Base-by-base conservation (phyloP, 2,329 filamentous ascomycete species). In the Ceratocystis cacaofunesta region DNA sequence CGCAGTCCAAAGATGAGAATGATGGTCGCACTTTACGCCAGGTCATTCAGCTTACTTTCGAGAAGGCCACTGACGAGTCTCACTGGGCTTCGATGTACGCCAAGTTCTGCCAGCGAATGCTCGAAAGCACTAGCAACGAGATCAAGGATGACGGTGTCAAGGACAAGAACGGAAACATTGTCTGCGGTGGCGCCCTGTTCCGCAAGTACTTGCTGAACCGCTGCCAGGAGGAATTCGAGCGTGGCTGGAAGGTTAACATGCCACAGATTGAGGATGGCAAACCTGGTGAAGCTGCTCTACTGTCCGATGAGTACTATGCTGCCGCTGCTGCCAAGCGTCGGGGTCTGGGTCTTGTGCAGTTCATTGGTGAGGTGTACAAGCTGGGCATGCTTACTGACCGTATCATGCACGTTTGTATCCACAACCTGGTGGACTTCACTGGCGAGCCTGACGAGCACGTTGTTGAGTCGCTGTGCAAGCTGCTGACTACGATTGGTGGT, bases 11-110 rank as follows among this genome's bases (percentile, higher is more conserved):
- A 82, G 88, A 95, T 71, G 94, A 99, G 78, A 84, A 84, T 25
- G 94, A 99, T 72, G 94, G 94, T 57, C 89, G 92, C 67, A 97
- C 94, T 6, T 82, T 99, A 62, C 89, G 94, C 71, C 94, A 99
- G 76, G 92, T 99, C 72, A 99, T 99, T 73, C 92, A 97, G 77
- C 89, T 99, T 68, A 96, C 92, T 1, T 99, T 99, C 71, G 94
- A 99, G 79, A 99, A 99, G 81, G 94, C 94, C 69, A 96, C 92
- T 36, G 94, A 99, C 73, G 94, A 99, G 77, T 89, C 92, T 71
- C 92, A 97, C 78, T 99, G 94, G 92, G 92, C 92, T 65, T 89
- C 89, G 22, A 97, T 97, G 90, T 99, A 99, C 73, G 94, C 94
- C 74, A 94, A 92, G 76, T 99, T 99, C 84, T 96, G 91, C 80